These are phyloP conservation scores for Fonsecaea pedrosoi DNA, from an alignment of 2,329 filamentous ascomycete species.

Conservation along the genomic window DNA sequence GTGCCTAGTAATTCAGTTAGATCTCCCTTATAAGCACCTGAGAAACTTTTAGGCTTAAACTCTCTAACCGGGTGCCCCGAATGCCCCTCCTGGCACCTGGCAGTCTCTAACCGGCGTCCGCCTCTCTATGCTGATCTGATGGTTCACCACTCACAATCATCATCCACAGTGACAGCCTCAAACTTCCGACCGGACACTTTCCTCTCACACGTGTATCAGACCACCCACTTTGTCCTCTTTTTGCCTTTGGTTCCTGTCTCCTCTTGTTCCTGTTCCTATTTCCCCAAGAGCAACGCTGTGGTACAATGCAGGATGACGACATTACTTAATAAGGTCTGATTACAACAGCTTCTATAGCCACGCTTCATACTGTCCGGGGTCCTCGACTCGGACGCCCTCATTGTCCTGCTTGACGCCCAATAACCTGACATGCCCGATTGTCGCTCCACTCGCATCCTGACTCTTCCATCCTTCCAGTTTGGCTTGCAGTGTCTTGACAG, in stretches of 20 bases:
- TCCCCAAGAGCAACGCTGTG: background rate
- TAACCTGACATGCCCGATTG: constrained; percentile 53
- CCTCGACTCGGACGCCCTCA: constrained; percentile 53
- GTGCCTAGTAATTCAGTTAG: background rate
- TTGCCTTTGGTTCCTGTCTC: constrained; percentile 1
- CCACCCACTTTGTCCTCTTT: constrained; percentile 2
- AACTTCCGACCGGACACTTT: background rate
- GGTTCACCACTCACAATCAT: background rate
- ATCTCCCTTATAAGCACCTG: background rate
- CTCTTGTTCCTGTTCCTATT: constrained; percentile 5
- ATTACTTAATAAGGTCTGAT: background rate
- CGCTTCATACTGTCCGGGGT: constrained; percentile 47
- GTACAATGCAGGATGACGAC: background rate
- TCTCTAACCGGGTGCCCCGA: background rate
- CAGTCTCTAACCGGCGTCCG: background rate
- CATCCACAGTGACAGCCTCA: background rate
- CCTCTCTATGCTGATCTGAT: too few species aligned
- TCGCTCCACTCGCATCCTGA: constrained; percentile 51
- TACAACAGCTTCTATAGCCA: constrained; percentile 44
- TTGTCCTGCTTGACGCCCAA: constrained; percentile 55
- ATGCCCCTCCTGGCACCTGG: too few species aligned
- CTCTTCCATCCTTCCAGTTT: constrained; percentile 72
- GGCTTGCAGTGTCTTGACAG: constrained; percentile 64
- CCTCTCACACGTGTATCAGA: background rate
- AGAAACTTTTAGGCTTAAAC: background rate